phyloP scores from a whole-genome alignment of 148 eudicot species.

The Camellia lanceoleosa region DNA sequence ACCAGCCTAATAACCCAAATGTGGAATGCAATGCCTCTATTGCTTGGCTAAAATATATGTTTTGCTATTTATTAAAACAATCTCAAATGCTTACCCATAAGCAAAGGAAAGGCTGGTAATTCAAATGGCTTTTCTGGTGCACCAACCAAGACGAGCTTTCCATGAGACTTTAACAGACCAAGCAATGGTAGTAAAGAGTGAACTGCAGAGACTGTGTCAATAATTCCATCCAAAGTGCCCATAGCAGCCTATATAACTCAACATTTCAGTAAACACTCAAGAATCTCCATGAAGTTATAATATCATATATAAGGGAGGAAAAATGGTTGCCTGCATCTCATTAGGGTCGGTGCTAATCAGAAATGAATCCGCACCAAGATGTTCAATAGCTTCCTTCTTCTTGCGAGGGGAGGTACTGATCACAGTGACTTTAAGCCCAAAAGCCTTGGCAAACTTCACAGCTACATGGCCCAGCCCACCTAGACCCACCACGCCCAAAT shows the following conservation, averaged over 20 bases:
- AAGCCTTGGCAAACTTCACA: slow-evolving; percentile 5
- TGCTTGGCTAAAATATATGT: no score
- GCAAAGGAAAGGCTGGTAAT: slow-evolving; percentile 9
- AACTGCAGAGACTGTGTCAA: slow-evolving; percentile 14
- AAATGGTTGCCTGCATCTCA: slow-evolving; percentile 14
- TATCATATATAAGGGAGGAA: neutral
- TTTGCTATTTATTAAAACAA: neutral
- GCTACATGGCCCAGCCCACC: neutral
- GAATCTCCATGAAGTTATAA: neutral
- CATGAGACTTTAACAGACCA: slow-evolving; percentile 14
- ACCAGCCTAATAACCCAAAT: no score
- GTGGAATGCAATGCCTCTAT: no score
- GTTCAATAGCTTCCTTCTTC: neutral
- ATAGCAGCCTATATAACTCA: slow-evolving; percentile 15
- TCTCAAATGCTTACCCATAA: slow-evolving; percentile 13
- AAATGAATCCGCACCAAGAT: slow-evolving; percentile 5
- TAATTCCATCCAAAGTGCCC: slow-evolving; percentile 28
- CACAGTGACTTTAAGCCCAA: slow-evolving; percentile 2
- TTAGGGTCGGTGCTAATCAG: neutral
- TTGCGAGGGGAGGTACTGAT: slow-evolving; percentile 5
- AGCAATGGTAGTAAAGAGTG: slow-evolving; percentile 17
- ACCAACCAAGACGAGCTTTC: slow-evolving; percentile 22
- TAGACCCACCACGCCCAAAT: neutral
- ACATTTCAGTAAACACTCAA: neutral
- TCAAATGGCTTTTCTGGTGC: slow-evolving; percentile 22